Conservation (phyloP, 176 grass and related monocot species). For the Paspalum vaginatum region DNA sequence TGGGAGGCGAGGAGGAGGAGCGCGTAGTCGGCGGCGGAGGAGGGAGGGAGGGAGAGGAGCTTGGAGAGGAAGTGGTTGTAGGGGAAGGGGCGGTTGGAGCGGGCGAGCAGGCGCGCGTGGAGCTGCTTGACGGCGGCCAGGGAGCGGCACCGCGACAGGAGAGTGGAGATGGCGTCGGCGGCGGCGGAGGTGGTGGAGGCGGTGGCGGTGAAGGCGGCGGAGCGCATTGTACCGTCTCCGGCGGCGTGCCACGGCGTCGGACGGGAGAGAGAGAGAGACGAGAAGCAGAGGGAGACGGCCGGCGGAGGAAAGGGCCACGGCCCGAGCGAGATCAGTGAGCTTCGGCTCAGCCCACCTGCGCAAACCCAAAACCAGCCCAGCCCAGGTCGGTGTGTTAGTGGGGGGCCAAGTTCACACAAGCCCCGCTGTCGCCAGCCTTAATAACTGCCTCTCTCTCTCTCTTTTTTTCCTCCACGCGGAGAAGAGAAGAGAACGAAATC, state of each 20-base stretch:
- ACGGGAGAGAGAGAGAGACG: too few species aligned
- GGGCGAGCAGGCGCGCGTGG: constrained; percentile 35
- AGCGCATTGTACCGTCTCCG: background rate
- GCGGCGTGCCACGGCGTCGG: background rate
- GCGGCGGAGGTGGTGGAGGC: background rate
- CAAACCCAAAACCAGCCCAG: too few species aligned
- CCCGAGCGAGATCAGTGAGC: too few species aligned
- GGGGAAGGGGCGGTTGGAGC: constrained; percentile 20
- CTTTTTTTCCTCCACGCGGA: accelerated
- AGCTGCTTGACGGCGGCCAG: constrained; percentile 21
- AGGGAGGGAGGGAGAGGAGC: constrained; percentile 37
- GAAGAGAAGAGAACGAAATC: too few species aligned
- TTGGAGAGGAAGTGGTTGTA: constrained; percentile 60
- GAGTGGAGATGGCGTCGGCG: background rate
- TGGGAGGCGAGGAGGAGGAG: constrained; percentile 46
- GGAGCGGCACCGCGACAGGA: constrained; percentile 7
- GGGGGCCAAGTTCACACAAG: background rate
- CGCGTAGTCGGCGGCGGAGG: constrained; percentile 15
- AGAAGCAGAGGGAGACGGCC: too few species aligned
- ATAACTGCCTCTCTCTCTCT: too few species aligned
- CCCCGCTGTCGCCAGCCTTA: constrained; percentile 22
- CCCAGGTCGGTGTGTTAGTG: background rate
- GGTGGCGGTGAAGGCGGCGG: background rate
- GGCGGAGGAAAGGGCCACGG: too few species aligned
- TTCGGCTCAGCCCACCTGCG: too few species aligned